Conservation (phyloP, 2,329 filamentous ascomycete genomes). For the Paecilomyces niveus region DNA sequence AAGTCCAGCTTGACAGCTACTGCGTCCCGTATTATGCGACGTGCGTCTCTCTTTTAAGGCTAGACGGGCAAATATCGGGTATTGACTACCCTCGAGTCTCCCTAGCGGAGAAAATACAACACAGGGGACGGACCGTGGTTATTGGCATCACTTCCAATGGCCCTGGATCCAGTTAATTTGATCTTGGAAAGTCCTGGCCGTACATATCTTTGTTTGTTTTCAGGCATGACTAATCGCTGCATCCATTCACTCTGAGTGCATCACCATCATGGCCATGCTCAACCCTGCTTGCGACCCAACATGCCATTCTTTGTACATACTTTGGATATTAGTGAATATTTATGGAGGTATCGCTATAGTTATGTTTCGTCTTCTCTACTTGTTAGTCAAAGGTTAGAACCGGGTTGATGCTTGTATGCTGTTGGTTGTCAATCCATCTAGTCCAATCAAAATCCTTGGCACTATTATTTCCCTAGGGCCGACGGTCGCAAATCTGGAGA, state of each 20-base stretch:
- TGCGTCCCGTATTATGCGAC: slow-evolving; percentile 6
- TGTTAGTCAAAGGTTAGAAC: background rate
- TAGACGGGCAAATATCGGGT: background rate
- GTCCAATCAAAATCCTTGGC: no score
- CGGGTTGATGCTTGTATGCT: no score
- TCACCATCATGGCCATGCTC: no score
- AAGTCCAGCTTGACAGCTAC: slow-evolving; percentile 5
- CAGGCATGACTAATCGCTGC: background rate
- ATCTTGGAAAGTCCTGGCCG: background rate
- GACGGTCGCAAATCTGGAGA: no score
- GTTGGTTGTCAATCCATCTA: no score
- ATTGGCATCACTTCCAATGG: background rate
- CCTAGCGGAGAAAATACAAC: background rate
- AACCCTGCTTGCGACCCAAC: background rate
- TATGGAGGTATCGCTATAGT: background rate
- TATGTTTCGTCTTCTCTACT: background rate
- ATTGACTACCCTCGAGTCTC: background rate
- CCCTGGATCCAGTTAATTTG: background rate
- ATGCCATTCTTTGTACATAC: background rate
- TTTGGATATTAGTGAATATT: background rate
- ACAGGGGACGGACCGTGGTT: background rate
- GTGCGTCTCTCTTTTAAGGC: background rate
- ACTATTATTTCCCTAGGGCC: no score
- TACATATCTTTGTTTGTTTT: background rate
- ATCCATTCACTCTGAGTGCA: no score